These are phyloP conservation scores for Picea abies DNA, from an alignment of 83 land plant species.

Conservation along the genomic window DNA sequence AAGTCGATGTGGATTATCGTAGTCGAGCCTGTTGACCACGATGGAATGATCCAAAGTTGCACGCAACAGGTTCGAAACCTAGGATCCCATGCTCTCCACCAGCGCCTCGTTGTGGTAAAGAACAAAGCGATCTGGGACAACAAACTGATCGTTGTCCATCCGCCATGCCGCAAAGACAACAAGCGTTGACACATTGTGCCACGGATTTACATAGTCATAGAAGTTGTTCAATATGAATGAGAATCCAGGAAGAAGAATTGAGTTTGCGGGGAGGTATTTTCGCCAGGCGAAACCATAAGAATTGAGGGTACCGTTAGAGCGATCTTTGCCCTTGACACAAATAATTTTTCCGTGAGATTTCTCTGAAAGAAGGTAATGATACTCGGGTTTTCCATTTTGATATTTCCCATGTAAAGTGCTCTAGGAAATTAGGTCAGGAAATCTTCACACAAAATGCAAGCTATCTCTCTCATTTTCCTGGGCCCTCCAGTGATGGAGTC, in stretches of 20 bases:
- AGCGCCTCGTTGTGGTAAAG: not conserved
- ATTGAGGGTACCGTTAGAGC: conserved; percentile 23
- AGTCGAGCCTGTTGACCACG: not conserved
- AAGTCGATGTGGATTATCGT: not conserved
- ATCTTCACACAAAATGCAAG: no score
- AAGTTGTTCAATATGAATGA: conserved; percentile 31
- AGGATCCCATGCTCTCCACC: conserved; percentile 31
- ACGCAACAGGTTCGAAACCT: conserved; percentile 21
- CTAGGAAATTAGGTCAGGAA: no score
- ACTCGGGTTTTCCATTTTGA: conserved; percentile 25
- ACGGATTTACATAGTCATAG: conserved; percentile 40
- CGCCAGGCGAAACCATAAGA: conserved; percentile 28
- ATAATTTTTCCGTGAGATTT: conserved; percentile 15
- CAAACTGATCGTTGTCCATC: conserved; percentile 15
- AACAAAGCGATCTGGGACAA: not conserved
- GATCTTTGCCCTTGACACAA: conserved; percentile 35
- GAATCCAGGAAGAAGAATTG: conserved; percentile 16
- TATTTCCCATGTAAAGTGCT: no score
- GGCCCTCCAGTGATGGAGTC: no score
- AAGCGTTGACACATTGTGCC: conserved; percentile 45
- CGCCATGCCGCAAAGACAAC: conserved; percentile 29
- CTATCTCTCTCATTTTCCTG: no score
- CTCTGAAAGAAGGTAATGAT: conserved; percentile 27
- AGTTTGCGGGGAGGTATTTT: conserved; percentile 23
- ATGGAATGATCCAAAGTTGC: not conserved